Evolutionary conservation across 1,139 yeast genomes (phyloP), one percentile per base, ranked within the genome.

Genomic region (Suhomyces choctaworum): DNA sequence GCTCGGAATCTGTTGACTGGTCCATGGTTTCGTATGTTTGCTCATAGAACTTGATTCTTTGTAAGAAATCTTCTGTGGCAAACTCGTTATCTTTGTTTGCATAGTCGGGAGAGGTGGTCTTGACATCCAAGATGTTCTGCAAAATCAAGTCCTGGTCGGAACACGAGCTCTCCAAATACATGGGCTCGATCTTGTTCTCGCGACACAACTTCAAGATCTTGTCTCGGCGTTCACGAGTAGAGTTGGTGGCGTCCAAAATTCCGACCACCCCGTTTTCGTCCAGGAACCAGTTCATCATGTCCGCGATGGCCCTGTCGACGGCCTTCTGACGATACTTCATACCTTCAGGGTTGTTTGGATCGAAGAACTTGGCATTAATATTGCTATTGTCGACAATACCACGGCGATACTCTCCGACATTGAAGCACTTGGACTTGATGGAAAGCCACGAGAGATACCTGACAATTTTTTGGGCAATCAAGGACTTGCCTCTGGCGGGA

Each of bases 401-500:
- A 40, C 96, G 78, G 45, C 97, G 76, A 56, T 87, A 89, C 27
- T 74, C 73, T 11, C 97, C 97, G 14, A 90, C 96, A 53, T 89
- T 89, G 66, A 92, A 92, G 40, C 92, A 84, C 54, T 82, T 82
- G 26, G 96, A 88, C 42, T 78, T 79, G 40, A 92, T 85, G 3
- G 95, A 85, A 27, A 90, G 72, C 98, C 98, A 92, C 29, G 89
- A 80, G 39, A 92, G 71, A 56, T 90, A 92, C 34, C 97, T 75
- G 25, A 90, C 96, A 37, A 92, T 77, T 51, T 83, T 83, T 50
- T 82, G 89, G 7, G 90, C 86, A 48, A 84, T 84, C 56, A 83
- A 70, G n/a, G 87, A 79, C 56, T 83, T 83, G 16, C 92, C 92
- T 40, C 85, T 60, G 15, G 83, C 83, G 0, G 87, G 87, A 31